phyloP scores from a whole-genome alignment of 2,329 filamentous ascomycete species.

The Teratosphaeria nubilosa region DNA sequence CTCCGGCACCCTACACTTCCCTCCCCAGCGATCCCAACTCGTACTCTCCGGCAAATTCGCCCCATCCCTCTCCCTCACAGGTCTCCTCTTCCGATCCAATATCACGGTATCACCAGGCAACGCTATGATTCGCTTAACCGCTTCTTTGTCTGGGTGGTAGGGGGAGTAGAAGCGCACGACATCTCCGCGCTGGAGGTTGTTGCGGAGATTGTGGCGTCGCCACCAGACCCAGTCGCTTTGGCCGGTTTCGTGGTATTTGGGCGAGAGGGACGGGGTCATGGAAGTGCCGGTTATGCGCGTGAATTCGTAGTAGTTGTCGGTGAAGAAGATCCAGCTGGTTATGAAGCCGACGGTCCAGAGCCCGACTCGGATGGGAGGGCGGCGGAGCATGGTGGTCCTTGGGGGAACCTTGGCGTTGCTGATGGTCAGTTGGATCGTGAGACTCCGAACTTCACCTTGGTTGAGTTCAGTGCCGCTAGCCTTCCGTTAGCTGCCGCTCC shows the following conservation, averaged over 20 bases:
- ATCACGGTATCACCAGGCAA: slow-evolving; percentile 68
- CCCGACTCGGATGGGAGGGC: neutral
- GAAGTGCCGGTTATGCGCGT: slow-evolving; percentile 30
- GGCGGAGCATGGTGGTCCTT: neutral
- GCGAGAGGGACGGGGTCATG: slow-evolving; percentile 39
- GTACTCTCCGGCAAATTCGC: slow-evolving; percentile 14
- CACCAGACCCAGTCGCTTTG: slow-evolving; percentile 30
- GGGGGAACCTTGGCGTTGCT: no score
- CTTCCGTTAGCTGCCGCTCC: neutral
- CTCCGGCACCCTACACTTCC: slow-evolving; percentile 54
- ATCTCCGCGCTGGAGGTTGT: slow-evolving; percentile 32
- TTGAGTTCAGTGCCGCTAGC: neutral
- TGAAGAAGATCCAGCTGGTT: slow-evolving; percentile 21
- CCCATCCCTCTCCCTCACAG: slow-evolving; percentile 27
- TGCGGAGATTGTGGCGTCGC: slow-evolving; percentile 6
- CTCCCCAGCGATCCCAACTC: slow-evolving; percentile 17
- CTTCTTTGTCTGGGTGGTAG: slow-evolving; percentile 54
- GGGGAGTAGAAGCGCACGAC: slow-evolving; percentile 44
- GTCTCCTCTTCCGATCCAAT: slow-evolving; percentile 38
- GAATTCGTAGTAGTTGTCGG: slow-evolving; percentile 31
- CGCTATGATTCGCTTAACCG: slow-evolving; percentile 75
- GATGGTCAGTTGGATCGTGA: no score
- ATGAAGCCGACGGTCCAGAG: slow-evolving; percentile 5
- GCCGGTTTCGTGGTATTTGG: slow-evolving; percentile 30
- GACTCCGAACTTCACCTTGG: no score